Base-by-base conservation (phyloP, 2,329 filamentous ascomycete species). In the Xylariaceae sp. region DNA sequence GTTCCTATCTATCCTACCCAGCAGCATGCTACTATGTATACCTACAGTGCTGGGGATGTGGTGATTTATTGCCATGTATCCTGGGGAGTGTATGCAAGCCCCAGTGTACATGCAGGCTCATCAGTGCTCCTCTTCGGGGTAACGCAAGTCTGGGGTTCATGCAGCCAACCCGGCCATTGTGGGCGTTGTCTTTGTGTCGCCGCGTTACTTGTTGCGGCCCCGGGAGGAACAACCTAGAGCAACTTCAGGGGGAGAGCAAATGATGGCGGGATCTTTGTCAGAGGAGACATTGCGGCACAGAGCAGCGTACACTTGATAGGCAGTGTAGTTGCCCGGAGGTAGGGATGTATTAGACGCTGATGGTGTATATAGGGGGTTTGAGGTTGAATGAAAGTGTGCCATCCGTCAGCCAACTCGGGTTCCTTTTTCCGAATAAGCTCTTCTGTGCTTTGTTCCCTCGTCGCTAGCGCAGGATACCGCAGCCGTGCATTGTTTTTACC, bases 71-170 rank as follows among this genome's bases (percentile, higher is more conserved):
- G 39, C 21, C 36, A 50, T 46, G 32, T 34, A 22, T 21, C 6
- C 15, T 19, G 5, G 22, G 37, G 40, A 34, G 13, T 49, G 26
- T 8, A 54, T 60, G 51, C 58, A 60, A 46, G 49, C 53, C 53
- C 53, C 13, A 15, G 32, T 34, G 32, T 7, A 34, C 10, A 34
- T 34, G 32, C 10, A 34, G 13, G 32, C 32, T 34, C 32, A 34
- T 34, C 32, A 34, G 47, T 34, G 29, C 36, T 53, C 45, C 57
- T 50, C 36, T 41, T 50, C 32, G 36, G 42, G 56, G 49, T 54
- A 45, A 55, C 59, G 58, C 58, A 56, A 61, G 61, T 59, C 55
- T 63, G 61, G 59, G 60, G 64, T 67, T 67, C 64, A 67, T 67
- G 64, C 64, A 65, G 61, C 63, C 60, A 58, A 36, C 53, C 49